Evolutionary conservation across 371 early-diverging fungal genomes (phyloP).

Genomic region (Conidiobolus incongruus): DNA sequence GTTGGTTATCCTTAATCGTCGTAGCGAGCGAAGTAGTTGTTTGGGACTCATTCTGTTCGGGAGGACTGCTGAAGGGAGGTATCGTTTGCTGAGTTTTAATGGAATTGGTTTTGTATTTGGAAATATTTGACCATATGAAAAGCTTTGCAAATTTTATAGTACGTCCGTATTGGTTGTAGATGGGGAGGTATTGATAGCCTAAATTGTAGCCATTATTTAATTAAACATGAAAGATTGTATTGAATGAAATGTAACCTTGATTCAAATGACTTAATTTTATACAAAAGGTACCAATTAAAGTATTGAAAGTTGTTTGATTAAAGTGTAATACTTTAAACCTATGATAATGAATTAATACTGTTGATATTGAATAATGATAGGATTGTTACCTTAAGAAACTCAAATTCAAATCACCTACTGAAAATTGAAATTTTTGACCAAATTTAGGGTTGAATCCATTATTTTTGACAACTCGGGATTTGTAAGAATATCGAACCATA

Average conservation of each 20-base stretch:
- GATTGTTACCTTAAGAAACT: conserved; percentile 19
- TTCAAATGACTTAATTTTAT: neutral
- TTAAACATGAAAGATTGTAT: neutral
- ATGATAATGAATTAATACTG: neutral
- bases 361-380: too few relatives aligned
- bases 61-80: too few relatives aligned
- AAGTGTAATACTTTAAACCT: conserved; percentile 1
- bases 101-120: too few relatives aligned
- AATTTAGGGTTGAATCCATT: conserved; percentile 37
- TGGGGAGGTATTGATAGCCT: conserved; percentile 3
- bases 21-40: too few relatives aligned
- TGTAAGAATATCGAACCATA: conserved; percentile 10
- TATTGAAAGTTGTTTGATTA: neutral
- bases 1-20: too few relatives aligned
- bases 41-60: too few relatives aligned
- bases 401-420: conserved; percentile 18
- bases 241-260: neutral
- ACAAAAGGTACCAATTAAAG: neutral
- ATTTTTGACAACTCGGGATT: conserved; percentile 13
- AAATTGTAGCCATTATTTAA: neutral
- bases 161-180: neutral
- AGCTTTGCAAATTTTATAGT: too few relatives aligned
- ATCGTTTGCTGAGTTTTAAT: too few relatives aligned
- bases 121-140: too few relatives aligned
- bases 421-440: conserved; percentile 22